A percentile compares a stretch with the other conserved stretches of the same genome.
These are phyloP conservation scores for Haberlea rhodopensis DNA, from an alignment of 257 asterid genomes.

Conservation along the genomic window DNA sequence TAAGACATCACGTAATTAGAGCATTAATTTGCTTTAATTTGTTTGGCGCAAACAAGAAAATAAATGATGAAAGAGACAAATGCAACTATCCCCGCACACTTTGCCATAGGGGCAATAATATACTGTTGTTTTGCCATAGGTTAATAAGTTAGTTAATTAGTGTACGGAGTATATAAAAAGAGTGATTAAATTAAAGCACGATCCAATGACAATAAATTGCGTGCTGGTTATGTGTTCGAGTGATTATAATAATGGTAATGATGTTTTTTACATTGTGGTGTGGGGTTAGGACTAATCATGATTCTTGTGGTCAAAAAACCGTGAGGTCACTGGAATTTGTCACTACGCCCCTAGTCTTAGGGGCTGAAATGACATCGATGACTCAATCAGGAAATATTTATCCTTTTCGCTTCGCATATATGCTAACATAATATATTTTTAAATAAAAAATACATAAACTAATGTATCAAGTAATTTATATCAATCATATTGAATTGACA, in stretches of 20 bases:
- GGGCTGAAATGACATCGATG: neutral
- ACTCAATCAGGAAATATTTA: too few species aligned
- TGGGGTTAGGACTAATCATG: slow-evolving; percentile 4
- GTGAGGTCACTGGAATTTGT: slow-evolving; percentile 19
- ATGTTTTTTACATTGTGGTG: slow-evolving; percentile 4
- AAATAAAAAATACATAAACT: too few species aligned
- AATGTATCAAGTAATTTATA: too few species aligned
- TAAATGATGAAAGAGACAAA: too few species aligned
- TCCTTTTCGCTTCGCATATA: too few species aligned
- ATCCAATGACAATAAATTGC: slow-evolving; percentile 32
- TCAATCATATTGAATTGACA: too few species aligned
- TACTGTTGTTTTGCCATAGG: neutral
- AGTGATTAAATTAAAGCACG: neutral
- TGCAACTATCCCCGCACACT: neutral
- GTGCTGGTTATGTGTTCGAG: slow-evolving; percentile 19
- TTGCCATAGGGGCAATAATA: neutral
- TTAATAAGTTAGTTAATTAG: neutral
- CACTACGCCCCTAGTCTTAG: neutral
- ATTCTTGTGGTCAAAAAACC: slow-evolving; percentile 26
- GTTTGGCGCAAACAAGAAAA: too few species aligned
- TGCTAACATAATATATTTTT: too few species aligned
- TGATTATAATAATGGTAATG: neutral
- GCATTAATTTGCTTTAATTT: neutral
- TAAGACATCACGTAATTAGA: too few species aligned
- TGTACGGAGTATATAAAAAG: neutral